Conservation (phyloP, 371 early-diverging fungal species). For the Mucor lusitanicus region DNA sequence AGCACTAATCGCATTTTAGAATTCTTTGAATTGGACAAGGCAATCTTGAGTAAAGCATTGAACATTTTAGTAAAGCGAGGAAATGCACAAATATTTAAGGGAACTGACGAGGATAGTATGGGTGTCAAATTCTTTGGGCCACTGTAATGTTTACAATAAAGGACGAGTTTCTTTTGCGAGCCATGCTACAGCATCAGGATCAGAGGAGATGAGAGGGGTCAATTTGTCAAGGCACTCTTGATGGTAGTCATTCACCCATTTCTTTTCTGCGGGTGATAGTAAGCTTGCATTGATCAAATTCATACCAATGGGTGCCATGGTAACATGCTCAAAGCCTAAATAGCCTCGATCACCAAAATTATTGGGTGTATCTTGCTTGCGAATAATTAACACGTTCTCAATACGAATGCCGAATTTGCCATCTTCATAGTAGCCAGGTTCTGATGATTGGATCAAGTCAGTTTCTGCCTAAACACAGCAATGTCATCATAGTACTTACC, state of each 20-base stretch:
- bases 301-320: conserved; percentile 80
- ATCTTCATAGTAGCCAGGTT: conserved; percentile 99
- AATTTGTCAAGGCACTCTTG: conserved; percentile 73
- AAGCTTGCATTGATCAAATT: conserved; percentile 73
- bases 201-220: conserved; percentile 69
- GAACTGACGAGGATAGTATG: conserved; percentile 73
- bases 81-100: conserved; percentile 80
- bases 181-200: conserved; percentile 74
- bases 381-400: conserved; percentile 86
- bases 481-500: conserved; percentile 41
- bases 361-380: conserved; percentile 62
- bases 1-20: conserved; percentile 41
- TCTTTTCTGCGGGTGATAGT: conserved; percentile 69
- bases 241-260: conserved; percentile 91
- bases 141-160: conserved; percentile 33
- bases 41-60: conserved; percentile 71
- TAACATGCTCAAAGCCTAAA: conserved; percentile 92
- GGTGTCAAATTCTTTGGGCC: conserved; percentile 85
- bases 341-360: conserved; percentile 81
- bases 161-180: conserved; percentile 71
- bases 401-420: conserved; percentile 98
- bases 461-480: too few relatives aligned
- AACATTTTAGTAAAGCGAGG: conserved; percentile 79
- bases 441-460: too few relatives aligned
- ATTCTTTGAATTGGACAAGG: conserved; percentile 73